Evolutionary conservation across 768 basidiomycete species (phyloP).

Genomic region (Sarcodon sp.): DNA sequence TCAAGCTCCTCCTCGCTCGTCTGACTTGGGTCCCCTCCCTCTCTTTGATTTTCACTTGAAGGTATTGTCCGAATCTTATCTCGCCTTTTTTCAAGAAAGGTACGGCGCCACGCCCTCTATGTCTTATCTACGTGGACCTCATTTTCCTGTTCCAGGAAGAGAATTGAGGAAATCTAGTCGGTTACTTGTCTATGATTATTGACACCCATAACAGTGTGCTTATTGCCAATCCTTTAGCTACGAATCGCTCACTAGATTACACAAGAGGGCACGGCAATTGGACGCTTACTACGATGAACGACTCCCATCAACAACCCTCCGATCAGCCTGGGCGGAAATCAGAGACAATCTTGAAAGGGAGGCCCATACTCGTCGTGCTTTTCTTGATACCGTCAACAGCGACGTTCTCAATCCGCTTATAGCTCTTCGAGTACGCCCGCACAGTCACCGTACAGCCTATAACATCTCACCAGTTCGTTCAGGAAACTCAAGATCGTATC

Average conservation of each 20-base stretch:
- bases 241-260: slow-evolving; percentile 60
- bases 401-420: slow-evolving; percentile 68
- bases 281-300: slow-evolving; percentile 69
- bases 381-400: slow-evolving; percentile 51
- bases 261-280: slow-evolving; percentile 55
- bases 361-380: slow-evolving; percentile 70
- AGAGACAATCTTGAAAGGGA: slow-evolving; percentile 83
- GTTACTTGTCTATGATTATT: slow-evolving; percentile 12
- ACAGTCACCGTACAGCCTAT: background rate
- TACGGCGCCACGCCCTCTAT: slow-evolving; percentile 14
- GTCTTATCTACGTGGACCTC: slow-evolving; percentile 7
- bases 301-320: slow-evolving; percentile 43
- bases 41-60: slow-evolving; percentile 64
- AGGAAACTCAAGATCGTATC: slow-evolving; percentile 91
- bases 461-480: background rate
- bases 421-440: slow-evolving; percentile 41
- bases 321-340: slow-evolving; percentile 74
- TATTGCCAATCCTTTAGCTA: slow-evolving; percentile 29
- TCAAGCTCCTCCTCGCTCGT: slow-evolving; percentile 2
- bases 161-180: slow-evolving; percentile 80
- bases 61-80: slow-evolving; percentile 61
- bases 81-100: slow-evolving; percentile 83
- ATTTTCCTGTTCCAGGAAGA: slow-evolving; percentile 34
- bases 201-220: background rate
- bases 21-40: slow-evolving; percentile 39